phyloP scores from a whole-genome alignment of 805 yeast species.

The Schwanniomyces sp. region DNA sequence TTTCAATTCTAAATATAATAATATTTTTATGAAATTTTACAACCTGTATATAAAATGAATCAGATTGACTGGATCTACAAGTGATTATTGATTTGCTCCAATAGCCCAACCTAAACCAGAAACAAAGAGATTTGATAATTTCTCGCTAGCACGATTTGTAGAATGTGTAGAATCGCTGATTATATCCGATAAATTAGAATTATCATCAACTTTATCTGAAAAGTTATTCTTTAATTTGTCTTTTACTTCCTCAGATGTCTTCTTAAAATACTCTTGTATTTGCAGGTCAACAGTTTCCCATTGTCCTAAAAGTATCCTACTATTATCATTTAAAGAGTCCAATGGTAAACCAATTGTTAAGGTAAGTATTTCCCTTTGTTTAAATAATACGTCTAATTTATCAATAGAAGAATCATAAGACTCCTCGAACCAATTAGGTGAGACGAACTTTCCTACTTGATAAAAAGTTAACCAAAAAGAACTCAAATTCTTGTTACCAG shows the following conservation, averaged over 20 bases:
- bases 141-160: slow-evolving; percentile 41
- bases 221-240: slow-evolving; percentile 10
- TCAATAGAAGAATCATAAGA: slow-evolving; percentile 23
- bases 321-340: slow-evolving; percentile 53
- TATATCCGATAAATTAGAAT: slow-evolving; percentile 22
- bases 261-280: slow-evolving; percentile 18
- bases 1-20: background rate
- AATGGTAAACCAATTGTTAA: slow-evolving; percentile 42
- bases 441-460: slow-evolving; percentile 62
- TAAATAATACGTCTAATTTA: slow-evolving; percentile 26
- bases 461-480: slow-evolving; percentile 69
- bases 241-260: background rate
- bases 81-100: slow-evolving; percentile 41
- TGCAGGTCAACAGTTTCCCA: slow-evolving; percentile 55
- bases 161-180: slow-evolving; percentile 30
- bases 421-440: slow-evolving; percentile 26
- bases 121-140: slow-evolving; percentile 49
- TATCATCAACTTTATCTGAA: slow-evolving; percentile 3
- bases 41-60: slow-evolving; percentile 3
- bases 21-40: background rate
- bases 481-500: slow-evolving; percentile 15
- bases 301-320: slow-evolving; percentile 55
- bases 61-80: background rate
- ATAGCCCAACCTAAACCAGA: slow-evolving; percentile 66
- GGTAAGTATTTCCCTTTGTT: slow-evolving; percentile 58